Conservation (phyloP, 306 rosid genomes). For the Prunus mume region DNA sequence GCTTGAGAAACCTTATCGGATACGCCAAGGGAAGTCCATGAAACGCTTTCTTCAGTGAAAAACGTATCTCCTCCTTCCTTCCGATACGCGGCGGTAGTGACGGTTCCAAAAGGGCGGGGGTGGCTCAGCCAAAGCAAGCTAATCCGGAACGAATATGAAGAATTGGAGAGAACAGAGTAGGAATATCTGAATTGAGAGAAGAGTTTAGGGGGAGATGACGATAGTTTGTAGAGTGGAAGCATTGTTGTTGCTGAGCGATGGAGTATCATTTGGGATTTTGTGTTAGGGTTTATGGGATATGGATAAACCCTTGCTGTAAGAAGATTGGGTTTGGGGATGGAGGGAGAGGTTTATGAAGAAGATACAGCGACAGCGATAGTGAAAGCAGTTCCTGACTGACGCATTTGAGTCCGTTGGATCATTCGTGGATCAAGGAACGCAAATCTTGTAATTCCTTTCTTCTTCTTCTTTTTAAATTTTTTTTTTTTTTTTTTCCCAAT, state of each 20-base stretch:
- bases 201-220: constrained; percentile 41
- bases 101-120: constrained; percentile 34
- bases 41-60: constrained; percentile 66
- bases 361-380: neutral
- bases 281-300: constrained; percentile 11
- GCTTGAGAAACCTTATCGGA: constrained; percentile 76
- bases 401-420: neutral
- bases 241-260: constrained; percentile 47
- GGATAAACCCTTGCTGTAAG: neutral
- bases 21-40: constrained; percentile 73
- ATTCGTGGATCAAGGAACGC: too few species aligned
- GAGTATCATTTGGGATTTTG: constrained; percentile 38
- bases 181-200: constrained; percentile 46
- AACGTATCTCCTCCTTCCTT: constrained; percentile 60
- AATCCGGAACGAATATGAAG: constrained; percentile 31
- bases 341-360: neutral
- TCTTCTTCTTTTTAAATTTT: too few species aligned
- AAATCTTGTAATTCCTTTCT: too few species aligned
- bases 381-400: neutral
- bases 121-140: constrained; percentile 31
- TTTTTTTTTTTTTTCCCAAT: too few species aligned
- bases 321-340: constrained; percentile 19
- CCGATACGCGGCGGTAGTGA: constrained; percentile 25
- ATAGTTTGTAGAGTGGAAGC: constrained; percentile 45
- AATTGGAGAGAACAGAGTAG: constrained; percentile 24